Conservation (phyloP, 352 stramenopile species). For the Pythium coloratum region DNA sequence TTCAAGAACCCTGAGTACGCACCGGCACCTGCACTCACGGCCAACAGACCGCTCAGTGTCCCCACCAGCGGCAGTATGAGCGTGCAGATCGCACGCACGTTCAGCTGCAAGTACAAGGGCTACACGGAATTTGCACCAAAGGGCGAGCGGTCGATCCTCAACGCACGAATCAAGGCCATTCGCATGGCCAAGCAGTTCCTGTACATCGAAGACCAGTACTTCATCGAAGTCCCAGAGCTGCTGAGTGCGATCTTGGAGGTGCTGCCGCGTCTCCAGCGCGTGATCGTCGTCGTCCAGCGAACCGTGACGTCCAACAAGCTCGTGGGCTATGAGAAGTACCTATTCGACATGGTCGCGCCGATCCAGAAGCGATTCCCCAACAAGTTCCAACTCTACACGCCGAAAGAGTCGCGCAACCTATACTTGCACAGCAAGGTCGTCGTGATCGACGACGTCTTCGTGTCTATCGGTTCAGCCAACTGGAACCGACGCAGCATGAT, state of each 20-base stretch:
- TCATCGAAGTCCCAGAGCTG: conserved; percentile 41
- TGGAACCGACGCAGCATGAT: conserved; percentile 44
- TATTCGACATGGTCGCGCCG: conserved; percentile 33
- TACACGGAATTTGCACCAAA: conserved; percentile 32
- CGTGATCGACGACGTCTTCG: conserved; percentile 32
- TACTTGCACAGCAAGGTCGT: conserved; percentile 29
- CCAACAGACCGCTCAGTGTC: conserved; percentile 42
- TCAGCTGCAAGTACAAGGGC: conserved; percentile 38
- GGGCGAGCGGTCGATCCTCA: conserved; percentile 38
- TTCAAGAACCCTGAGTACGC: conserved; percentile 44
- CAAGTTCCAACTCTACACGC: conserved; percentile 28
- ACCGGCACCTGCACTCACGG: conserved; percentile 36
- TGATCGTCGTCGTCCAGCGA: conserved; percentile 28
- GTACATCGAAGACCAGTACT: conserved; percentile 53
- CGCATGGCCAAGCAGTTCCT: conserved; percentile 39
- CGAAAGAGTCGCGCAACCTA: conserved; percentile 15
- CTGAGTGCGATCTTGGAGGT: conserved; percentile 29
- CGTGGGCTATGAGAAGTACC: conserved; percentile 32
- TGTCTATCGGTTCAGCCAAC: conserved; percentile 35
- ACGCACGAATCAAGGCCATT: conserved; percentile 39
- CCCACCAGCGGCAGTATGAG: conserved; percentile 15
- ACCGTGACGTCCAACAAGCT: conserved; percentile 10
- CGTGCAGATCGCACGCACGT: conserved; percentile 45
- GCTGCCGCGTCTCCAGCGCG: conserved; percentile 27
- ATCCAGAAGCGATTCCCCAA: conserved; percentile 24